These are phyloP conservation scores for Phtheirospermum japonicum DNA, from an alignment of 257 asterid species.

Conservation along the genomic window DNA sequence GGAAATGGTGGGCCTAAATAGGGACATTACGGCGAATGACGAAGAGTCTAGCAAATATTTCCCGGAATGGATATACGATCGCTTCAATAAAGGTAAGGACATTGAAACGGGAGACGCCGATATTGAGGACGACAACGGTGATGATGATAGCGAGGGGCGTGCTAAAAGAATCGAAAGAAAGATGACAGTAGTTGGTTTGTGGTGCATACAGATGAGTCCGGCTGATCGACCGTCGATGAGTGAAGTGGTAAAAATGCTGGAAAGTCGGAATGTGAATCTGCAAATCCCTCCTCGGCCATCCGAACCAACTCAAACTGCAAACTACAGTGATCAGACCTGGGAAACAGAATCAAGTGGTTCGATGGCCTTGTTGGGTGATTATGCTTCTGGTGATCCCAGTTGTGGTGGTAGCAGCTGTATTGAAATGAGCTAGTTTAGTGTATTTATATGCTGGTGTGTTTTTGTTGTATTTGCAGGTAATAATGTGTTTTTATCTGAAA, in stretches of 20 bases:
- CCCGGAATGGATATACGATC: slow-evolving; percentile 4
- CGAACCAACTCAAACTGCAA: not conserved
- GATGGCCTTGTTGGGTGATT: slow-evolving; percentile 2
- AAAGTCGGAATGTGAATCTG: not conserved
- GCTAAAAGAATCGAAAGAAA: slow-evolving; percentile 1
- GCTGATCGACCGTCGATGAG: slow-evolving; percentile 34
- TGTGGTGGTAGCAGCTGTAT: not conserved
- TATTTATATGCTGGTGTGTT: too few species aligned
- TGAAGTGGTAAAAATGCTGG: slow-evolving; percentile 28
- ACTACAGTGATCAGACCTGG: not conserved
- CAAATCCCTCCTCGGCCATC: slow-evolving; percentile 22
- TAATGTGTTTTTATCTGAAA: too few species aligned
- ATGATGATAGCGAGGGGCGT: not conserved
- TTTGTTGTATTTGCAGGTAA: too few species aligned
- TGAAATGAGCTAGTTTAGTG: not conserved
- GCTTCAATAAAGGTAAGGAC: slow-evolving; percentile 4
- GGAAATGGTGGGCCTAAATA: slow-evolving; percentile 6
- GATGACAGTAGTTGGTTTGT: slow-evolving; percentile 32
- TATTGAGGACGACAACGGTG: not conserved
- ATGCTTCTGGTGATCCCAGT: not conserved
- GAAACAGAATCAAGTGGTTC: slow-evolving; percentile 13
- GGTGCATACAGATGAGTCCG: slow-evolving; percentile 39
- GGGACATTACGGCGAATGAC: slow-evolving; percentile 1
- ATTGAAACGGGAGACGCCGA: slow-evolving; percentile 11
- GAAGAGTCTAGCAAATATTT: not conserved